These are phyloP conservation scores for Penicillium sclerotiorum DNA, from an alignment of 2,329 filamentous ascomycete genomes.

Conservation along the genomic window DNA sequence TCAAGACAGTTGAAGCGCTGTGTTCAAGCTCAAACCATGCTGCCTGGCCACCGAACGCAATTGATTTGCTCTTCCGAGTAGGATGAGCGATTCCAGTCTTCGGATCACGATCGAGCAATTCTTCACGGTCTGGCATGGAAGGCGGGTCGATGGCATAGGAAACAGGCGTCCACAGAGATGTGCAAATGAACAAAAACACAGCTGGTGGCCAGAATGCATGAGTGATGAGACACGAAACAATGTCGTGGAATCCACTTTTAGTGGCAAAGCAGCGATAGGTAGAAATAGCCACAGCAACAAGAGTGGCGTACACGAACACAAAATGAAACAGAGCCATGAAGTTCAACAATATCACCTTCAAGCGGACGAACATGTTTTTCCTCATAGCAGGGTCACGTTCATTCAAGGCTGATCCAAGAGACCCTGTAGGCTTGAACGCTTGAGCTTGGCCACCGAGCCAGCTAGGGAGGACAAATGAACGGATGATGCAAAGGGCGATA, in stretches of 20 bases:
- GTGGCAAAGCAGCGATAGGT: constrained; percentile 55
- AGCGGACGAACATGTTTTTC: constrained; percentile 52
- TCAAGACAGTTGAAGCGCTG: constrained; percentile 54
- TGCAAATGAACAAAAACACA: constrained; percentile 59
- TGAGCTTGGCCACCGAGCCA: constrained; percentile 63
- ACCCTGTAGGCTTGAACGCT: constrained; percentile 65
- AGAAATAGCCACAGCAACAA: constrained; percentile 54
- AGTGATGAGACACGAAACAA: constrained; percentile 58
- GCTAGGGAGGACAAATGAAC: constrained; percentile 59
- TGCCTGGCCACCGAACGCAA: constrained; percentile 57
- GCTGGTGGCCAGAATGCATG: constrained; percentile 66
- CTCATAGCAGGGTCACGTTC: constrained; percentile 55
- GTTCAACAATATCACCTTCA: constrained; percentile 59
- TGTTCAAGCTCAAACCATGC: constrained; percentile 62
- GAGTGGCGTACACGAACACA: constrained; percentile 56
- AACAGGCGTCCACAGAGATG: constrained; percentile 61
- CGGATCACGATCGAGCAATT: constrained; percentile 58
- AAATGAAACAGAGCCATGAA: constrained; percentile 61
- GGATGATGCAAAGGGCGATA: constrained; percentile 60
- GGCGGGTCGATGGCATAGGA: constrained; percentile 65
- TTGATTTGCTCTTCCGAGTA: constrained; percentile 54
- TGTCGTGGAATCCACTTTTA: constrained; percentile 40
- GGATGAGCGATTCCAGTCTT: constrained; percentile 54
- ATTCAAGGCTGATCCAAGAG: constrained; percentile 58
- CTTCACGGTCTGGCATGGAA: constrained; percentile 60